These are phyloP conservation scores for Jatropha curcas DNA, from an alignment of 345 rosid genomes.

Conservation along the genomic window DNA sequence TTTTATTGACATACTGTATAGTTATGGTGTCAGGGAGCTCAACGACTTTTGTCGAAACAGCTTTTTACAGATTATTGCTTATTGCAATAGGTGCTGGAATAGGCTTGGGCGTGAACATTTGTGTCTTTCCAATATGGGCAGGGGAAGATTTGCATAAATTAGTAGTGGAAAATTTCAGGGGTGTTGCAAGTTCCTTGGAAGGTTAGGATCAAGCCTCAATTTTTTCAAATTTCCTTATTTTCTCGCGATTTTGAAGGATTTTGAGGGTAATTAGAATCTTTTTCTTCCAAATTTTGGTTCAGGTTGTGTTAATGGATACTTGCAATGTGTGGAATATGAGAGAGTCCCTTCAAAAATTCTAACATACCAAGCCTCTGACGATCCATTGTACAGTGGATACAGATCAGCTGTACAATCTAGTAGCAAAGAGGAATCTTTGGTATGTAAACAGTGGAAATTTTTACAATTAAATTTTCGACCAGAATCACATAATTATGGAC, in stretches of 20 bases:
- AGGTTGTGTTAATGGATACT: constrained; percentile 81
- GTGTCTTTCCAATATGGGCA: constrained; percentile 78
- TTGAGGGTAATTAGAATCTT: too few relatives aligned
- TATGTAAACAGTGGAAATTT: constrained; percentile 18
- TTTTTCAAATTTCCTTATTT: background rate
- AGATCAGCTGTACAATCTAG: constrained; percentile 81
- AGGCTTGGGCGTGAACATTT: constrained; percentile 57
- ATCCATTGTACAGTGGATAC: constrained; percentile 74
- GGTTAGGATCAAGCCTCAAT: constrained; percentile 38
- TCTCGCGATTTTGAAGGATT: background rate
- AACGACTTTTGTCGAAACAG: constrained; percentile 50
- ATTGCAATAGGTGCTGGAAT: constrained; percentile 70
- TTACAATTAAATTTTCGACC: too few relatives aligned
- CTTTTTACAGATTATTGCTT: constrained; percentile 56
- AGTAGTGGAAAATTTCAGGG: constrained; percentile 70
- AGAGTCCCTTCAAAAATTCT: constrained; percentile 88
- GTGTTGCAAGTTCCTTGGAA: constrained; percentile 79
- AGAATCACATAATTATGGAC: too few relatives aligned
- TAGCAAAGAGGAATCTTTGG: constrained; percentile 85
- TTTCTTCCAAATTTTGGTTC: background rate
- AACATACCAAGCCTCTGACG: constrained; percentile 86
- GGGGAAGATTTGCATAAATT: constrained; percentile 86
- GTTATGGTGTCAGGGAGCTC: constrained; percentile 77
- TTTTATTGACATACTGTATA: constrained; percentile 83
- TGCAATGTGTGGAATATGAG: constrained; percentile 76